Evolutionary conservation across 2,329 filamentous ascomycete genomes (phyloP), one percentile per base, ranked within the genome.

Genomic region (Pestalotiopsis fici): DNA sequence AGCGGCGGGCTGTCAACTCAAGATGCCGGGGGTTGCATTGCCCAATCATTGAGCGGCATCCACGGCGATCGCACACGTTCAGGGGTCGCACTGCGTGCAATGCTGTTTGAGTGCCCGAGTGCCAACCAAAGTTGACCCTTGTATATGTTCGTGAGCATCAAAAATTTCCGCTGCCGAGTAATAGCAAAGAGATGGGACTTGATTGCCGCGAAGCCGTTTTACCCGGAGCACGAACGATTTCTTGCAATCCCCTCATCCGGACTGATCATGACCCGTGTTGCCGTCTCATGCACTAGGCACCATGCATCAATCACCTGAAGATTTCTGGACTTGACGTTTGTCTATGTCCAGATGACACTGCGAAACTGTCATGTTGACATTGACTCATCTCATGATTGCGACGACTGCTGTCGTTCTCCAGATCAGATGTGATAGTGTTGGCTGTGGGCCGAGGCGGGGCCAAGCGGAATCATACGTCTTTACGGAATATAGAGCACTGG

Each of bases 21-120:
- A 54, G 31, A 31, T 64, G 61, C 61, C 61, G 61, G 61, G n/a
- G 25, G 27, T 54, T 31, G 23, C 18, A 31, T 43, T 11, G 47
- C 39, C 61, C 31, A 63, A 47, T 43, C 37, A 50, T 3, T 15
- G 27, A 21, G 23, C 35, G 23, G 39, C 21, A 13, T 63, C 39
- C n/a, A 23, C n/a, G 60, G 21, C 39, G 60, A 63, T 63, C 60
- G 60, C 60, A 63, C 60, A 47, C 60, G 23, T 25, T 63, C 60
- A 63, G 60, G 60, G 60, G 60, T 47, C 60, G 37, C 25, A 37
- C 35, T 9, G 31, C 21, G 27, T 47, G 60, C 60, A 47, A 47
- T 31, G 31, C 15, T 23, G 28, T 60, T 60, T 21, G 25, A 21
- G 23, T 27, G 55, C 31, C 31, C 31, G 31, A 35, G 31, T 35